Base-by-base conservation (phyloP, 116 monocot species). In the Thalassia testudinum region DNA sequence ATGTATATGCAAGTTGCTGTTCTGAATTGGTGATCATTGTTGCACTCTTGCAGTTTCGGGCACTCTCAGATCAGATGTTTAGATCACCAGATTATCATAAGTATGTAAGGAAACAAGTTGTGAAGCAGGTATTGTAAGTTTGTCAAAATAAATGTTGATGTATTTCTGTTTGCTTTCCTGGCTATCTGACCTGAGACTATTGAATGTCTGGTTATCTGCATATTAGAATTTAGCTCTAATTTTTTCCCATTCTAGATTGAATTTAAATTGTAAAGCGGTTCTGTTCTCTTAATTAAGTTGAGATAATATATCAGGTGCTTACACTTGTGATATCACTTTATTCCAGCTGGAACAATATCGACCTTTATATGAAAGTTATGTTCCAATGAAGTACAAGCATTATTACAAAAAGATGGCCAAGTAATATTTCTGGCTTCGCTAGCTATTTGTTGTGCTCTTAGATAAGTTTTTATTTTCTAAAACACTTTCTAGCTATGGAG, bases 341-440 rank as follows among this genome's bases (percentile, higher is more conserved):
- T 50, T 89, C 30, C 79, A 99, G 99, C 83, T 99, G 8, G 90
- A 99, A 53, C 74, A 83, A 13, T 75, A 53, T 24, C 75, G 47
- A 24, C 53, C 99, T n/a, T 59, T 73, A 22, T 99, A 99, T 69
- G 91, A 99, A 70, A 80, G 86, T 21, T 99, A 99, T 73, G 83
- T 99, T 54, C 99, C 99, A 17, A 99, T 99, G 99, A 90, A 77
- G 58, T 99, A 86, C 63, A 90, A 83, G 54, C 70, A 63, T 37
- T 99, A 99, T 53, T 83, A 62, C 67, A 86, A 78, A 72, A 99
- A 99, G 75, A 90, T 99, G 99, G 42, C 73, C 43, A 99, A 99
- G 99, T 99, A 82, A 43, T 66, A 6, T 45, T 45, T 7, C 15
- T n/a, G 2, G 19, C 45, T 45, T n/a, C 45, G 15, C 15, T 14